Base-by-base conservation (phyloP, 768 basidiomycete species). In the Kondoa subrosea region DNA sequence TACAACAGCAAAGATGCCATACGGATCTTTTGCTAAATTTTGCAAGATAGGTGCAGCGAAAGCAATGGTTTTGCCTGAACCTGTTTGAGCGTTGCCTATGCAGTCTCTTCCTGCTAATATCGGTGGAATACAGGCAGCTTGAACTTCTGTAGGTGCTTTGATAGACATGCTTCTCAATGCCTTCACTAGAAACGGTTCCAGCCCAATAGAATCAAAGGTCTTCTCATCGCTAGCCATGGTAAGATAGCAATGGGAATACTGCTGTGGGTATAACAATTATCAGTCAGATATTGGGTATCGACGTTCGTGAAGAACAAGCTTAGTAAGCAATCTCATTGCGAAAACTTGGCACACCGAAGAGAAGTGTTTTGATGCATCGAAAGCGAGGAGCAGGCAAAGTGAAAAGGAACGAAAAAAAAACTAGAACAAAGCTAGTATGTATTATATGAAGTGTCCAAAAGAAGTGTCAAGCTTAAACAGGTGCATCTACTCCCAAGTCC, bases 71-170 rank as follows among this genome's bases (percentile, higher is more conserved):
- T 99, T 99, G 73, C 93, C 93, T 1, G 89, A 91, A 65, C 95
- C 95, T 0, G 95, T 99, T 79, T 96, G 92, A 0, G 95, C 91
- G 71, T 93, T 91, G 12, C 95, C 95, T 68, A 99, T 89, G 76
- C 92, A 96, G 77, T 99, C 93, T 75, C 86, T 83, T 50, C 93
- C 93, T 90, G 77, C 30, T 30, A 99, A 80, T 65, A 97, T 83
- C 2, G 86, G 85, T 1, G 89, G 89, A 73, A 99, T 88, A 76
- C 92, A 96, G 2, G 89, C 88, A 0, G 82, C 81, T 74, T 99
- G 93, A 31, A 99, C 85, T 69, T 87, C 85, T 0, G 93, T 96
- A 0, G 93, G 92, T 1, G 77, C 75, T 40, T 81, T 81, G 69
- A 97, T 96, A 16, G 90, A 89, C 87, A 99, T 91, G 34, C 82